phyloP scores from a whole-genome alignment of 768 basidiomycete species.

The Thelephora aurantiotincta region DNA sequence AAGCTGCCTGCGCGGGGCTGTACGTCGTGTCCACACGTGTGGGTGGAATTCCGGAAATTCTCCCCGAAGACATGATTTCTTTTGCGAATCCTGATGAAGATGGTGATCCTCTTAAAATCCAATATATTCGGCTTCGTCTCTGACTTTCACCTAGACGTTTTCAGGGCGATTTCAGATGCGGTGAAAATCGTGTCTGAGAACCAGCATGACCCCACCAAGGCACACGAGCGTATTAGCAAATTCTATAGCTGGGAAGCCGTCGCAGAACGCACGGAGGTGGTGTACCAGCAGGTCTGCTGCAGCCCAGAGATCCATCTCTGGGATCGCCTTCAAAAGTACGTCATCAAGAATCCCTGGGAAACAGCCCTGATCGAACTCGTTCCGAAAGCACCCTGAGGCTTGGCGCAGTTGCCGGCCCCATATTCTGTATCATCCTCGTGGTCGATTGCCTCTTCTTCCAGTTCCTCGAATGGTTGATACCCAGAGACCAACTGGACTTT shows the following conservation, averaged over 20 bases:
- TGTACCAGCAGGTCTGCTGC: constrained; percentile 59
- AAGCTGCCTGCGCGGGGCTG: constrained; percentile 89
- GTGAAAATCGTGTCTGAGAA: constrained; percentile 54
- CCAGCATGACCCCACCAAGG: constrained; percentile 56
- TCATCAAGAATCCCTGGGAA: neutral
- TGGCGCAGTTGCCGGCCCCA: constrained; percentile 72
- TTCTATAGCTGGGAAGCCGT: constrained; percentile 87
- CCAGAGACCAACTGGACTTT: constrained; percentile 62
- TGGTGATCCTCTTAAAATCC: constrained; percentile 34
- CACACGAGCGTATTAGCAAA: constrained; percentile 61
- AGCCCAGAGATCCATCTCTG: constrained; percentile 55
- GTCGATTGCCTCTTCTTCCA: constrained; percentile 84
- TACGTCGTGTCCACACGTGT: constrained; percentile 92
- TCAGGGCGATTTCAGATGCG: constrained; percentile 72
- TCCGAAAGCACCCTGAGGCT: constrained; percentile 52
- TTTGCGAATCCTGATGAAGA: constrained; percentile 92
- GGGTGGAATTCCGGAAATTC: constrained; percentile 89
- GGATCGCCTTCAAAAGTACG: constrained; percentile 63
- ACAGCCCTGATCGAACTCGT: neutral
- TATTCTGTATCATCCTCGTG: constrained; percentile 77
- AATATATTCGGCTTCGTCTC: neutral
- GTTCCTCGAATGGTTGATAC: constrained; percentile 75
- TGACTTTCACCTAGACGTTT: constrained; percentile 45
- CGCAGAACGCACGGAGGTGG: constrained; percentile 65
- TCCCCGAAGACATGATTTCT: constrained; percentile 90